Base-by-base conservation (phyloP, 352 stramenopile genomes). In the Detonula confervacea region DNA sequence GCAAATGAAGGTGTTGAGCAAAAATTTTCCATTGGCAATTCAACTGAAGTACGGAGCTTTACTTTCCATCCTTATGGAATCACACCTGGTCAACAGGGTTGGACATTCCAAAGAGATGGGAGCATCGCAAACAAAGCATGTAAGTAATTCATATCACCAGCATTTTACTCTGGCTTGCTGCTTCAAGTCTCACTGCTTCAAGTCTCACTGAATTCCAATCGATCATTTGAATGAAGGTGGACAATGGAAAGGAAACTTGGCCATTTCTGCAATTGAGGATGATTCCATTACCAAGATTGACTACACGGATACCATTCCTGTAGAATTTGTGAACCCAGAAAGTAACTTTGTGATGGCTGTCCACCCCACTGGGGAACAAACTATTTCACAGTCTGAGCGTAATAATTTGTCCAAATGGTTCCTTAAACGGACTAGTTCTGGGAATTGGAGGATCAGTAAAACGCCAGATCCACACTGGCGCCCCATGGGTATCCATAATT, bases 241-340 rank as follows among this genome's bases (percentile, higher is more conserved):
- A 12, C 35, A 42, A 42, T 42, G 35, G 35, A 42, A 42, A 12
- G 35, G 35, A 42, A 42, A 42, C 5, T 42, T 42, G 35, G 35
- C 35, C 12, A 42, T 42, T 42, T 42, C 35, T 12, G 35, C 35
- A 5, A 42, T 42, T 42, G 35, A 42, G 35, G 35, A 54, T 54
- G 46, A 54, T 54, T 54, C 46, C 14, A 54, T 54, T n/a, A 54
- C 46, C 46, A 54, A 54, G 46, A 42, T 42, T 54, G 14, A 54
- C 20, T 24, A 54, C 8, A 54, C 46, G 20, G 49, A 59, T 59
- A 59, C 49, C 16, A 59, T 30, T 27, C n/a, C 49, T 33, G 27
- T 59, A 6, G 12, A 30, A 30, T 59, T 59, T 59, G 49, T 59
- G n/a, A 59, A 59, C 14, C 49, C 49, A 24, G 49, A 59, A 59